Base-by-base conservation (phyloP, 1,284 basidiomycete species). In the Pseudozyma thailandica region DNA sequence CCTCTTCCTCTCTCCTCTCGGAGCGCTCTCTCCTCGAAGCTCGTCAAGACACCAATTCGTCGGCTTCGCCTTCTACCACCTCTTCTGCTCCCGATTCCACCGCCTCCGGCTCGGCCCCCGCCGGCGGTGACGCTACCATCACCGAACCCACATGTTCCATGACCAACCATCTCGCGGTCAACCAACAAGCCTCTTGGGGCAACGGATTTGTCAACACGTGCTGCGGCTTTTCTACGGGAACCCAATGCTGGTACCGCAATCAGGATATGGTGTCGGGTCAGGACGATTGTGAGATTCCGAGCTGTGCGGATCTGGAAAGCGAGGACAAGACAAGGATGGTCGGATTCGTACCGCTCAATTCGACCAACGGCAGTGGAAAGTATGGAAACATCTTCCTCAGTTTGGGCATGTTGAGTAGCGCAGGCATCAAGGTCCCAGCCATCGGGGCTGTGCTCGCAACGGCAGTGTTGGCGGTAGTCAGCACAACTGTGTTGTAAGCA, bases 131-230 rank as follows among this genome's bases (percentile, higher is more conserved):
- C 21, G 75, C 75, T 5, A 72, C 68, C 12, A 54, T 78, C 51
- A 48, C 59, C 23, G 72, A 72, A 28, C 25, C 65, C 2, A 18
- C 21, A 0, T 78, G 75, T 50, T 43, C 43, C 23, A 52, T 75
- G 52, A 52, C 52, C 25, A 78, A 75, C 49, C 50, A 65, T 18
- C 58, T 78, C 38, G 27, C 59, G 12, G 38, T 50, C 8, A 78
- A 75, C 48, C 75, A 78, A 41, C 75, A 78, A 48, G 73, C 75
- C 1, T 71, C 71, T 16, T 78, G 75, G 75, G 66, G 62, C 6
- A 66, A 73, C 23, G 60, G 59, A 3, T 64, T 74, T 35, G 50
- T 78, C 39, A 78, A 70, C 49, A 72, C 75, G 1, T 78, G 75
- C 54, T 78, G 75, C 27, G 60, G 66, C 12, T 63, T 57, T n/a